Conservation (phyloP, 345 rosid species). For the Eucalyptus grandis region DNA sequence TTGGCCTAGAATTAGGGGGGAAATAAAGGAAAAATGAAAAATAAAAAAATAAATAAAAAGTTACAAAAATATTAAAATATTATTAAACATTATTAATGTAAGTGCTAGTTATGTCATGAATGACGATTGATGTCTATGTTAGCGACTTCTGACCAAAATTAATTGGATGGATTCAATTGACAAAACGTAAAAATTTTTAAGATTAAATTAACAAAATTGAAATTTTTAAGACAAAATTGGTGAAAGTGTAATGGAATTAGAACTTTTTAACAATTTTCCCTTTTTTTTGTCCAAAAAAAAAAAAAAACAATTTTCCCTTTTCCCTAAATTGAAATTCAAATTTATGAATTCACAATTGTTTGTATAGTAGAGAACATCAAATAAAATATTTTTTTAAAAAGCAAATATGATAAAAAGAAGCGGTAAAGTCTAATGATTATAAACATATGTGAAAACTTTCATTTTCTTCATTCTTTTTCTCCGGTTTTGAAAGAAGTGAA, state of each 20-base stretch:
- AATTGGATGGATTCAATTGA: too few species aligned
- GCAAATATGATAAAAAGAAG: background rate
- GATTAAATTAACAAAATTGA: too few species aligned
- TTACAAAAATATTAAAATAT: too few species aligned
- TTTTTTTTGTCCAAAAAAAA: too few species aligned
- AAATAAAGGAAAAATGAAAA: rapidly evolving
- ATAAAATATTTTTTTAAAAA: background rate
- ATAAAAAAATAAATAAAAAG: rapidly evolving
- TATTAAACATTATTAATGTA: too few species aligned
- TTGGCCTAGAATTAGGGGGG: too few species aligned
- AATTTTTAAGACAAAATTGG: too few species aligned
- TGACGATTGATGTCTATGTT: rapidly evolving
- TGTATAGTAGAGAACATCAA: background rate
- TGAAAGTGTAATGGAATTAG: too few species aligned
- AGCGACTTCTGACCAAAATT: rapidly evolving
- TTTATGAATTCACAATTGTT: background rate
- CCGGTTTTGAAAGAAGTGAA: background rate
- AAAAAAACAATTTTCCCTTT: too few species aligned
- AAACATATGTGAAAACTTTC: background rate
- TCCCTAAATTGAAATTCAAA: background rate
- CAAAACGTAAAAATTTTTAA: too few species aligned
- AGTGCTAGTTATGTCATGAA: rapidly evolving
- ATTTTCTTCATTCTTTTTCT: background rate
- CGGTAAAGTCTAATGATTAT: background rate
- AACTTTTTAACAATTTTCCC: too few species aligned